Percentiles rank a stretch among this genome's conserved stretches.
phyloP scores from a whole-genome alignment of 441 rosid species.

The Gossypium schwendimanii region DNA sequence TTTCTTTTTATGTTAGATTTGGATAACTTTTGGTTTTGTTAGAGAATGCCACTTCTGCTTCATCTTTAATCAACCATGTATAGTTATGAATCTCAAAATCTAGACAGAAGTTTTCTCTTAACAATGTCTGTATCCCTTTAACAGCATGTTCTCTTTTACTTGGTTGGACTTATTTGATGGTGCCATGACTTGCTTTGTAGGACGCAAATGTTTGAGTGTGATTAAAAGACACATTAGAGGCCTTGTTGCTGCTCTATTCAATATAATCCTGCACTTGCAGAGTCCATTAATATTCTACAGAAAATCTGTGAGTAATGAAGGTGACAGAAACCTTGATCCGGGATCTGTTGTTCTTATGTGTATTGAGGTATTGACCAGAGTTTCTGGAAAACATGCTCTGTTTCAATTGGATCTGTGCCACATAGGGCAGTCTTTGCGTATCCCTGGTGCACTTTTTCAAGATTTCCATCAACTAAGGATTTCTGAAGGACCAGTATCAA shows the following conservation, averaged over 20 bases:
- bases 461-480: conserved; percentile 35
- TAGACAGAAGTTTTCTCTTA: neutral
- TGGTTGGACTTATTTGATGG: conserved; percentile 17
- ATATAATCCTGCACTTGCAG: conserved; percentile 69
- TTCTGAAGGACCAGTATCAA: conserved; percentile 24
- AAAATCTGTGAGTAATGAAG: conserved; percentile 18
- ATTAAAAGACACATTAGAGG: conserved; percentile 63
- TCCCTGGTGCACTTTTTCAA: conserved; percentile 65
- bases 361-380: conserved; percentile 71
- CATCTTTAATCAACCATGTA: neutral
- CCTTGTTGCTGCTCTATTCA: conserved; percentile 58
- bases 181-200: conserved; percentile 39
- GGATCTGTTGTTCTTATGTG: conserved; percentile 88
- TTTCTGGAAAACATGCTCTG: conserved; percentile 62
- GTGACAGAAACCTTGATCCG: conserved; percentile 53
- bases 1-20: conserved; percentile 4
- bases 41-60: neutral
- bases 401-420: conserved; percentile 73
- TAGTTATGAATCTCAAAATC: conserved; percentile 5
- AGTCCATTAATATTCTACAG: conserved; percentile 54
- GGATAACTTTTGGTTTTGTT: neutral
- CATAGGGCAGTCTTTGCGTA: conserved; percentile 56
- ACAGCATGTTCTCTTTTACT: neutral
- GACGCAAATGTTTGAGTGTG: conserved; percentile 50
- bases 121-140: neutral